A percentile compares a stretch with the other conserved stretches of the same genome.
phyloP scores from a whole-genome alignment of 192 early-diverging fungal species.

The Pilobolus umbonatus region DNA sequence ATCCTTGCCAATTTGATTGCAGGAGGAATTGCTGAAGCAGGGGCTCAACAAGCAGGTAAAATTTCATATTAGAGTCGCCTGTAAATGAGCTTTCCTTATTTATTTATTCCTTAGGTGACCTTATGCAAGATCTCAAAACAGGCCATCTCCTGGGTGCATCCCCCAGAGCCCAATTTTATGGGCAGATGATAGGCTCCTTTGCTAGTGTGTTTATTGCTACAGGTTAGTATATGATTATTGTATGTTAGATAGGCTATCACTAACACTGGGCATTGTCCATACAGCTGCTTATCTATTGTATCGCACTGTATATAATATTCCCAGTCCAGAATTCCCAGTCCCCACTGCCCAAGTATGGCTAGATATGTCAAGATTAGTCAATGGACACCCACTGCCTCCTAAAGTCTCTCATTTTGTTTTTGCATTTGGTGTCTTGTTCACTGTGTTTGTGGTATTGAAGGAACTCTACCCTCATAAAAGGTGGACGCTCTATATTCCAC shows the following conservation, averaged over 20 bases:
- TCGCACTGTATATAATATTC: conserved; percentile 64
- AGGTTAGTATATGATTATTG: conserved; percentile 30
- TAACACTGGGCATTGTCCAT: background rate
- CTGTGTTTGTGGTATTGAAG: conserved; percentile 25
- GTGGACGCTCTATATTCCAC: conserved; percentile 55
- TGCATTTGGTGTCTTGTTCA: conserved; percentile 53
- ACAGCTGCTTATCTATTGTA: conserved; percentile 67
- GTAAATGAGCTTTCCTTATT: background rate
- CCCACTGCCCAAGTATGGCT: conserved; percentile 77
- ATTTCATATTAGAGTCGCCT: background rate
- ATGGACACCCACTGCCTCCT: conserved; percentile 65
- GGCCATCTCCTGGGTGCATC: conserved; percentile 79
- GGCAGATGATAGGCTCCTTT: conserved; percentile 75
- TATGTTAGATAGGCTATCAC: background rate
- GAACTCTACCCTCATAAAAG: conserved; percentile 4
- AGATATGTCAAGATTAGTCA: conserved; percentile 72
- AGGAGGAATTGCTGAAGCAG: conserved; percentile 74
- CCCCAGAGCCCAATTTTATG: conserved; percentile 80
- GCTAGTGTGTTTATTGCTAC: conserved; percentile 66
- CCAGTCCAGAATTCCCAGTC: conserved; percentile 61
- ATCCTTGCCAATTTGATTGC: conserved; percentile 73
- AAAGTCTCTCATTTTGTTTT: conserved; percentile 57
- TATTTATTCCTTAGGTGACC: conserved; percentile 38
- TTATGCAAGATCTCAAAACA: conserved; percentile 73
- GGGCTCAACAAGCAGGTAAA: conserved; percentile 54